Evolutionary conservation across 345 rosid genomes (phyloP), one percentile per base, ranked within the genome.

Genomic region (Brassica juncea): DNA sequence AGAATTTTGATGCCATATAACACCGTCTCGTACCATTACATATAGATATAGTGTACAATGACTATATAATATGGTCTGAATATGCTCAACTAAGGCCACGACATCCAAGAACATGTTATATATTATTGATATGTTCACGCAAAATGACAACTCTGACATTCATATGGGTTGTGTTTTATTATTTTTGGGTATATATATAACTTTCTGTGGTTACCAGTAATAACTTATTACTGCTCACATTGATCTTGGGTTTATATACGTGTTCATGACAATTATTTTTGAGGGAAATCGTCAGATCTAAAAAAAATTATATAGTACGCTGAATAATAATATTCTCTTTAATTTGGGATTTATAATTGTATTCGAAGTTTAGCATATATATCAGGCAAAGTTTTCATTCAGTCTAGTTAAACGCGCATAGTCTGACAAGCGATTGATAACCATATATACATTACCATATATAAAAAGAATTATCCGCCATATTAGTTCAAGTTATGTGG

Each of bases 61-160:
- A n/a, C 3, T 27, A 39, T 62, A 63, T 19, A 66, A 66, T 42
- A 72, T 8, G 32, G 63, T 47, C 58, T 9, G 27, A 57, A 72
- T 42, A 66, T 79, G 69, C 73, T 66, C 57, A 74, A 79, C 61
- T 68, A 39, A 37, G n/a, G 72, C 59, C 42, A 80, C 64, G 80
- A 80, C 76, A 75, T 64, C 62, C 11, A 75, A 63, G 60, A 75
- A 75, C 80, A 75, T 80, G 79, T 70, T 64, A 64, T 39, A 73
- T 73, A 69, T 31, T 73, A 61, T 49, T 74, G 66, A 67, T 9
- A 19, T 74, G 74, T 47, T 34, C 68, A 35, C 65, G 79, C 79
- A 80, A 80, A 61, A 68, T 68, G 78, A 68, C 82, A 73, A 73
- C 74, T 47, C 82, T 79, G 82, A 79, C 82, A 74, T 44, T 80